Base-by-base conservation (phyloP, 2,329 filamentous ascomycete species). In the Chaetomium sp. region DNA sequence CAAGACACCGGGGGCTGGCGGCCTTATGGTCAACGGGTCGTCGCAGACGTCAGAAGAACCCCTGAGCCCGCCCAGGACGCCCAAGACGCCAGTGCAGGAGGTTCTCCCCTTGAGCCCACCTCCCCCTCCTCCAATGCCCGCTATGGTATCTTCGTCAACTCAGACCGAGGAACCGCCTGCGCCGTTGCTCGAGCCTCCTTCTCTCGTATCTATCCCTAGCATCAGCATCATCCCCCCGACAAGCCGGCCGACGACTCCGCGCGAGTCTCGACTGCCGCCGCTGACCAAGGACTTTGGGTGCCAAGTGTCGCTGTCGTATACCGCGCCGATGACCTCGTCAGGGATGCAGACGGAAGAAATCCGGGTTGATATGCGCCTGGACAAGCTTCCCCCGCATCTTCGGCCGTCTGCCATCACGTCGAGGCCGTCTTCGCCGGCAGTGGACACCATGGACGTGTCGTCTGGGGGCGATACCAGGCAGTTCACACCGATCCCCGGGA, bases 151-250 rank as follows among this genome's bases (percentile, higher is more conserved):
- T 7, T 73, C 74, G 8, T 80, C 78, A 1, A 88, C 84, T 0
- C 86, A 89, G 68, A 89, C 86, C 0, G 78, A 79, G 49, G 78
- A 79, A 49, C 57, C 55, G 4, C 61, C 70, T n/a, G 56, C 68
- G 1, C 65, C 70, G 4, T 64, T 69, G 64, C 7, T 66, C 61
- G 32, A 49, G 62, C 9, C 61, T 65, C 56, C 49, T 70, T 61
- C 48, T 66, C 62, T 72, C 55, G 72, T 75, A 61, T 66, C 77
- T 4, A 87, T 96, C 59, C 92, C 92, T 0, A 88, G 86, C 64
- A 99, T 99, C 67, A 88, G 89, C 54, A 89, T 99, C 51, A 88
- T 95, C 63, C 94, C 94, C 36, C 92, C 94, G 0, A 84, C 80
- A 3, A 95, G 90, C 54, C 82, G 88, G 48, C 91, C 92, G n/a